These are phyloP conservation scores for Wickerhamomyces chambardii DNA, from an alignment of 805 yeast species.

Conservation along the genomic window DNA sequence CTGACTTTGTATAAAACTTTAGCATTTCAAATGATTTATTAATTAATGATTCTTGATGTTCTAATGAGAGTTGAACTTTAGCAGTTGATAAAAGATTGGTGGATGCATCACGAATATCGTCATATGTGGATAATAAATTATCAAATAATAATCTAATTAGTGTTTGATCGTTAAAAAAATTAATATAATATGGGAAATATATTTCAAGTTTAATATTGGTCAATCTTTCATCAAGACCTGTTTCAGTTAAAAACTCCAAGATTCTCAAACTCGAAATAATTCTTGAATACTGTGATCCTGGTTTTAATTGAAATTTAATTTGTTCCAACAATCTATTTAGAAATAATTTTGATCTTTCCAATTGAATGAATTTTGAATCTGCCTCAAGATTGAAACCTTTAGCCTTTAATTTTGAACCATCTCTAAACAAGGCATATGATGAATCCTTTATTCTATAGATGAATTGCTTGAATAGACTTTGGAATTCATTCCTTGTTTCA, in stretches of 20 bases:
- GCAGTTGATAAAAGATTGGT: constrained; percentile 31
- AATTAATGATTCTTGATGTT: constrained; percentile 7
- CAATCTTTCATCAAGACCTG: constrained; percentile 48
- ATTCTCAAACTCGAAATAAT: constrained; percentile 40
- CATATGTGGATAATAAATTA: constrained; percentile 60
- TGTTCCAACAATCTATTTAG: constrained; percentile 27
- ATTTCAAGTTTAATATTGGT: constrained; percentile 34
- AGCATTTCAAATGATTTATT: constrained; percentile 23
- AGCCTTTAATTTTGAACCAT: constrained; percentile 30
- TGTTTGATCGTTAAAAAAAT: constrained; percentile 25
- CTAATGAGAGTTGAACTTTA: constrained; percentile 4
- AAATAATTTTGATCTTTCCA: constrained; percentile 28
- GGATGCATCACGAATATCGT: constrained; percentile 58
- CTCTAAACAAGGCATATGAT: constrained; percentile 47
- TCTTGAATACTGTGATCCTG: constrained; percentile 51
- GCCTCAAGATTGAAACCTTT: constrained; percentile 32
- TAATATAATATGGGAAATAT: constrained; percentile 37
- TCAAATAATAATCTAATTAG: constrained; percentile 45
- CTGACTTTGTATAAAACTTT: constrained; percentile 52
- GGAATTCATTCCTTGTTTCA: constrained; percentile 59
- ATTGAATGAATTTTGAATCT: constrained; percentile 14
- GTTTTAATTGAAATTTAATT: constrained; percentile 31
- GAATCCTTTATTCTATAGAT: constrained; percentile 63
- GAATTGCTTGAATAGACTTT: constrained; percentile 53
- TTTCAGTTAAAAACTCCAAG: constrained; percentile 32